A percentile compares a stretch with the other conserved stretches of the same genome.
These are phyloP conservation scores for Aegilops speltoides DNA, from an alignment of 176 grass and related monocot species.

Conservation along the genomic window DNA sequence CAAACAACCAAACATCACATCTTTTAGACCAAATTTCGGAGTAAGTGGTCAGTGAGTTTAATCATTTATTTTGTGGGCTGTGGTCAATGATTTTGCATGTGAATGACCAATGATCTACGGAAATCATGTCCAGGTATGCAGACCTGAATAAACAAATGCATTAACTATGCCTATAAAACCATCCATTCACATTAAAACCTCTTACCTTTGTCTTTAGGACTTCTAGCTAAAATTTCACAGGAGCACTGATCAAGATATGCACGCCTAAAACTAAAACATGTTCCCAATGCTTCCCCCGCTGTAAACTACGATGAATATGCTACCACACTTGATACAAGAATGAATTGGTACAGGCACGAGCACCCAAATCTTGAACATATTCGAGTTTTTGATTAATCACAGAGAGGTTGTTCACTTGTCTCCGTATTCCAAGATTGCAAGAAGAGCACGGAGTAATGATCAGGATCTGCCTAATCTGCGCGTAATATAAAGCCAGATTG, in stretches of 20 bases:
- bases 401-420: background rate
- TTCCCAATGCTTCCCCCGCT: background rate
- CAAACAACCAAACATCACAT: background rate
- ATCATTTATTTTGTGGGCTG: background rate
- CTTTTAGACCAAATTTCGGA: background rate
- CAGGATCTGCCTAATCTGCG: background rate
- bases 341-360: background rate
- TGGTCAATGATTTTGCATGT: background rate
- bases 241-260: background rate
- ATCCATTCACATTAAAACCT: background rate
- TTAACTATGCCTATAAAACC: background rate
- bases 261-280: background rate
- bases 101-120: background rate
- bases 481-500: background rate
- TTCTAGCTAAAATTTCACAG: background rate
- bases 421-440: background rate
- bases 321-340: background rate
- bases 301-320: background rate
- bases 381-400: background rate
- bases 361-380: background rate
- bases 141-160: background rate
- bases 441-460: background rate
- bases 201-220: background rate
- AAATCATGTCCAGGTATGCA: background rate
- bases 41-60: background rate